phyloP scores from a whole-genome alignment of 805 yeast genomes.

The Jamesozyma spencerorum region DNA sequence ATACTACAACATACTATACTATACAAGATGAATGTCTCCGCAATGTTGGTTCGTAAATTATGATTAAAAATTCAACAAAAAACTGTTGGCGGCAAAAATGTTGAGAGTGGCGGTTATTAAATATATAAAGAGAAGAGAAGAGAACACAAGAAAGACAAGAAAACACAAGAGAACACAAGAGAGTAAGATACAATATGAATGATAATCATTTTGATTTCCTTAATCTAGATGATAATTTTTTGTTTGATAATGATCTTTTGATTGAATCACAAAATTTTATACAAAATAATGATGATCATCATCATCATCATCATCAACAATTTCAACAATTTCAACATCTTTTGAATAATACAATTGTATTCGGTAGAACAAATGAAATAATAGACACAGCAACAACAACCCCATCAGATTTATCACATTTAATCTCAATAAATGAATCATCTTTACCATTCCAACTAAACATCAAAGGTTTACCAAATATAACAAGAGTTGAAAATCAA shows the following conservation, averaged over 20 bases:
- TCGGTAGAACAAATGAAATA: constrained; percentile 8
- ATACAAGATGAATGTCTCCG: too few species aligned
- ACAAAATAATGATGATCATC: too few species aligned
- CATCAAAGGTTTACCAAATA: constrained; percentile 59
- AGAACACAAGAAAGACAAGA: too few species aligned
- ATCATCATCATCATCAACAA: too few species aligned
- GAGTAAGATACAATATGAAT: too few species aligned
- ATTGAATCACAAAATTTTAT: too few species aligned
- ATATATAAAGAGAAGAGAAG: not conserved
- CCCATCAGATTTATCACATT: not conserved
- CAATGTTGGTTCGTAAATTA: too few species aligned
- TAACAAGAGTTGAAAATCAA: constrained; percentile 92
- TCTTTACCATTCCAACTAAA: constrained; percentile 38
- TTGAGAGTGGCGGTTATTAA: too few species aligned
- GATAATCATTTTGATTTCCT: not conserved
- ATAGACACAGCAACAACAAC: not conserved
- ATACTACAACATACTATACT: too few species aligned
- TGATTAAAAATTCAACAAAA: too few species aligned
- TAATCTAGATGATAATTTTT: not conserved
- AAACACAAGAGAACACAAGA: not conserved
- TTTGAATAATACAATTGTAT: constrained; percentile 8
- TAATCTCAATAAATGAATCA: constrained; percentile 1
- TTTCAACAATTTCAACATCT: constrained; percentile 5
- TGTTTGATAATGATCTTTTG: not conserved
- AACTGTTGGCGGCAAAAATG: too few species aligned